phyloP scores from a whole-genome alignment of 2,329 filamentous ascomycete genomes.

The Ceratocystis ficicola region DNA sequence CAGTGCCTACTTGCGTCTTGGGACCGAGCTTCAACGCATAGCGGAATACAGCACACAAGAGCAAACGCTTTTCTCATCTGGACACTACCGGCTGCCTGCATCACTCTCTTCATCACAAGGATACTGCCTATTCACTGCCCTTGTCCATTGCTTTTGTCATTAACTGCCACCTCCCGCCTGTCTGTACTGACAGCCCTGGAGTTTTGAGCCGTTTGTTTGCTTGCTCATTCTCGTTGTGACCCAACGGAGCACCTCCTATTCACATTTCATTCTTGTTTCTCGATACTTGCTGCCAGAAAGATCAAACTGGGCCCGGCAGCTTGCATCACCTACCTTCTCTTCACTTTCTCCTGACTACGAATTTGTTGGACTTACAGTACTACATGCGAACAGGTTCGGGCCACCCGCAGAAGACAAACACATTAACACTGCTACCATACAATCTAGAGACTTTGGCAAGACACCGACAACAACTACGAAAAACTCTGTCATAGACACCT shows the following conservation, averaged over 20 bases:
- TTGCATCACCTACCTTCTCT: background rate
- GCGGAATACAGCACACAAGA: background rate
- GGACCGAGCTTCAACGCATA: background rate
- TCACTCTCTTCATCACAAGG: conserved; percentile 8
- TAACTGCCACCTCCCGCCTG: conserved; percentile 9
- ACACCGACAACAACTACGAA: background rate
- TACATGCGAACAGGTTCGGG: conserved; percentile 36
- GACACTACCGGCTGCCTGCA: background rate
- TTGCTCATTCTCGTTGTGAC: background rate
- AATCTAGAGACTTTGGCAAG: background rate
- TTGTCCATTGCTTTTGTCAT: conserved; percentile 6
- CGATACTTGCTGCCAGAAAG: background rate
- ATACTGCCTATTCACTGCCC: conserved; percentile 2
- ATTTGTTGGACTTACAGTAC: conserved; percentile 24
- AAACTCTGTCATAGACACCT: background rate
- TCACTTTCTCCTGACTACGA: conserved; percentile 25
- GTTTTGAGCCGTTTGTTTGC: background rate
- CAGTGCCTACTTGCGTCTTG: background rate
- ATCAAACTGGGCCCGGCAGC: background rate
- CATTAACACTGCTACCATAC: background rate
- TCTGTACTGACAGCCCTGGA: conserved; percentile 3
- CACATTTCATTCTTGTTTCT: background rate
- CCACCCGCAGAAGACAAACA: conserved; percentile 31
- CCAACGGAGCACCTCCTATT: background rate
- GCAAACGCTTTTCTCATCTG: background rate